Conservation (phyloP, 2,329 filamentous ascomycete genomes). For the Metarhizium brunneum region DNA sequence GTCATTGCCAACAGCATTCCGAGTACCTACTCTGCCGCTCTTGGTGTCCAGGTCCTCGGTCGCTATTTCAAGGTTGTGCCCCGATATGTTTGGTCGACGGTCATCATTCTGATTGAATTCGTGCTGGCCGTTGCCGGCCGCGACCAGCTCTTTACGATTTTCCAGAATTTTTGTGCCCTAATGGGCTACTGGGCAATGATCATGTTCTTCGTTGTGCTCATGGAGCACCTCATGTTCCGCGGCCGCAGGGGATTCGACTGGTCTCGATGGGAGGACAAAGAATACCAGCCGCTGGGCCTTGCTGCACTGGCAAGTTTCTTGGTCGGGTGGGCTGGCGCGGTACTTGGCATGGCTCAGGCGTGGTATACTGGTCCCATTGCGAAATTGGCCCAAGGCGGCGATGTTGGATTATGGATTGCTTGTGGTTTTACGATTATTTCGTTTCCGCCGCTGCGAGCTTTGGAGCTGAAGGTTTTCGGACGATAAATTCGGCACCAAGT, state of each 20-base stretch:
- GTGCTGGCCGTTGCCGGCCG: slow-evolving; percentile 46
- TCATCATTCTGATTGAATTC: slow-evolving; percentile 44
- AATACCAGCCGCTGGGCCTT: slow-evolving; percentile 32
- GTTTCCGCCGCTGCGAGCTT: slow-evolving; percentile 17
- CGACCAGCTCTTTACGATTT: slow-evolving; percentile 40
- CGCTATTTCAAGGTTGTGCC: slow-evolving; percentile 43
- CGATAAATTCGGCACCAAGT: slow-evolving; percentile 8
- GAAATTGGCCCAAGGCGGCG: slow-evolving; percentile 38
- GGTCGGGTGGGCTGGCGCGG: slow-evolving; percentile 37
- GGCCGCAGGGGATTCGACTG: slow-evolving; percentile 31
- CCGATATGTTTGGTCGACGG: slow-evolving; percentile 43
- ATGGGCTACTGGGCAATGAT: slow-evolving; percentile 48
- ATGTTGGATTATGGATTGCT: slow-evolving; percentile 48
- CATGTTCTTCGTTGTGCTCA: slow-evolving; percentile 37
- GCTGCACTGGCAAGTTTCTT: slow-evolving; percentile 35
- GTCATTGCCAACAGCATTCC: slow-evolving; percentile 47
- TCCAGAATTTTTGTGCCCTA: slow-evolving; percentile 43
- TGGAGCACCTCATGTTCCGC: slow-evolving; percentile 35
- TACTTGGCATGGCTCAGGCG: slow-evolving; percentile 48
- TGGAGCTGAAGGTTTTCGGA: slow-evolving; percentile 18
- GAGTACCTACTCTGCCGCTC: slow-evolving; percentile 46
- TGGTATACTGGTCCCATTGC: slow-evolving; percentile 53
- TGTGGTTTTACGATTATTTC: slow-evolving; percentile 50
- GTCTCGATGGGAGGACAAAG: slow-evolving; percentile 35
- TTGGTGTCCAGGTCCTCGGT: slow-evolving; percentile 50